Evolutionary conservation across 495 filamentous ascomycete species (phyloP).

Genomic region (Penicillium taxi): DNA sequence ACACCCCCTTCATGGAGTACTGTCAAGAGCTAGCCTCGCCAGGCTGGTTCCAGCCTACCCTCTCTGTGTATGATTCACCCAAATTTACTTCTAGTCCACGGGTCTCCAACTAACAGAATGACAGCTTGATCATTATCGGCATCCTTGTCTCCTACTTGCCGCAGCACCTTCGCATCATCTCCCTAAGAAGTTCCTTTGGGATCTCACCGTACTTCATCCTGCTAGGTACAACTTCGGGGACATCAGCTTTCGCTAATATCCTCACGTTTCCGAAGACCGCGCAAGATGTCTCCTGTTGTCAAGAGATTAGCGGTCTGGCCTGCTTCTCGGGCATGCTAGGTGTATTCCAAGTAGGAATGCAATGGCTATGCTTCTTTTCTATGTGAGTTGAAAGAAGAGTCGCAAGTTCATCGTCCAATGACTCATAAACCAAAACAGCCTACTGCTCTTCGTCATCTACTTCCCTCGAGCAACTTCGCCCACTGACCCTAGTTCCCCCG

Average conservation of each 20-base stretch:
- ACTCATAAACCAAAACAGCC: constrained; percentile 32
- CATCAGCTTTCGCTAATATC: constrained; percentile 85
- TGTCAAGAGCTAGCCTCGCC: constrained; percentile 39
- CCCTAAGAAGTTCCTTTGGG: constrained; percentile 81
- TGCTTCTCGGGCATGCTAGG: constrained; percentile 81
- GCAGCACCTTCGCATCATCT: constrained; percentile 86
- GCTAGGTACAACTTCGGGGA: constrained; percentile 80
- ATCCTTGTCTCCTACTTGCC: constrained; percentile 92
- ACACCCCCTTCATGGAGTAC: too few species aligned
- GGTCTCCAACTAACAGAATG: neutral
- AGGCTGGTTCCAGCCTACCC: constrained; percentile 50
- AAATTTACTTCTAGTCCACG: neutral
- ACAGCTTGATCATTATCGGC: constrained; percentile 76
- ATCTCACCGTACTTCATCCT: constrained; percentile 92
- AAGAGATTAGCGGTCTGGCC: constrained; percentile 65
- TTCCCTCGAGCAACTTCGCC: constrained; percentile 60
- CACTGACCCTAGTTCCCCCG: constrained; percentile 19
- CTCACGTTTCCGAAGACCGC: constrained; percentile 69
- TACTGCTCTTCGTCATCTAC: constrained; percentile 80
- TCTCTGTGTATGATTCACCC: constrained; percentile 46
- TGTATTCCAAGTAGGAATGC: constrained; percentile 78
- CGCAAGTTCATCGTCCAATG: neutral
- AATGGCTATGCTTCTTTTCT: constrained; percentile 84
- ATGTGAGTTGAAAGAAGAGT: constrained; percentile 54
- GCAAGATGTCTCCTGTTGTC: constrained; percentile 77